Percentiles rank a stretch among this genome's conserved stretches.
These are phyloP conservation scores for Ceratocystis papillata DNA, from an alignment of 2,329 filamentous ascomycete genomes.

Conservation along the genomic window DNA sequence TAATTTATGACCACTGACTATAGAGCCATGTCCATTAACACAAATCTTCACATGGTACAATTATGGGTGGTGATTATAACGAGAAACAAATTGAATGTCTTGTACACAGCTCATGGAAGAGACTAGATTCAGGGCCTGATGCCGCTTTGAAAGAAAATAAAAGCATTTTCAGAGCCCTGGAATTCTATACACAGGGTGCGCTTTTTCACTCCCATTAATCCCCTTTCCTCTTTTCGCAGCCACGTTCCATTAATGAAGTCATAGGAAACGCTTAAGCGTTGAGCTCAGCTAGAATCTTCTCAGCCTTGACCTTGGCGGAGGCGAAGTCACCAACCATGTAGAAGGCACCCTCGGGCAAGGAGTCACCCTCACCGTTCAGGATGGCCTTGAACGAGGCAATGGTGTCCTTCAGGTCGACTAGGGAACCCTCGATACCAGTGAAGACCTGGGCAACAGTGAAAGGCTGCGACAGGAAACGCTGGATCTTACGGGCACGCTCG, in stretches of 20 bases:
- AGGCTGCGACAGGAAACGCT: constrained; percentile 99
- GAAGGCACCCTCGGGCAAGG: constrained; percentile 84
- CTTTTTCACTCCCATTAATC: constrained; percentile 23
- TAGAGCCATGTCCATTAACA: neutral
- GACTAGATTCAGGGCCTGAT: constrained; percentile 30
- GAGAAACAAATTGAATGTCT: constrained; percentile 43
- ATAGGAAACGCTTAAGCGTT: constrained; percentile 34
- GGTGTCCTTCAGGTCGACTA: constrained; percentile 98
- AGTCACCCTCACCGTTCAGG: constrained; percentile 86
- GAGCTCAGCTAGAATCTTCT: constrained; percentile 98
- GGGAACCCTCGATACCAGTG: constrained; percentile 88
- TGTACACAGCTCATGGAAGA: constrained; percentile 53
- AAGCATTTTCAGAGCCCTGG: constrained; percentile 1
- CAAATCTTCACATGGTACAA: constrained; percentile 30
- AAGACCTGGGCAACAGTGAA: constrained; percentile 82
- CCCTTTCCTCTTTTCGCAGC: constrained; percentile 22
- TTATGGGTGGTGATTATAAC: constrained; percentile 20
- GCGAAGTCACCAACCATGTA: constrained; percentile 98
- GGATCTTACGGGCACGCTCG: constrained; percentile 99
- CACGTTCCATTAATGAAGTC: constrained; percentile 8
- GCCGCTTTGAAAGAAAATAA: neutral
- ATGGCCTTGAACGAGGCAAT: constrained; percentile 97
- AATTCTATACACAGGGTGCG: constrained; percentile 23
- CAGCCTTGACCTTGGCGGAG: constrained; percentile 88
- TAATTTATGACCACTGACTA: neutral